These are phyloP conservation scores for Thielaviopsis ethacetica DNA, from an alignment of 2,329 filamentous ascomycete genomes.

Conservation along the genomic window DNA sequence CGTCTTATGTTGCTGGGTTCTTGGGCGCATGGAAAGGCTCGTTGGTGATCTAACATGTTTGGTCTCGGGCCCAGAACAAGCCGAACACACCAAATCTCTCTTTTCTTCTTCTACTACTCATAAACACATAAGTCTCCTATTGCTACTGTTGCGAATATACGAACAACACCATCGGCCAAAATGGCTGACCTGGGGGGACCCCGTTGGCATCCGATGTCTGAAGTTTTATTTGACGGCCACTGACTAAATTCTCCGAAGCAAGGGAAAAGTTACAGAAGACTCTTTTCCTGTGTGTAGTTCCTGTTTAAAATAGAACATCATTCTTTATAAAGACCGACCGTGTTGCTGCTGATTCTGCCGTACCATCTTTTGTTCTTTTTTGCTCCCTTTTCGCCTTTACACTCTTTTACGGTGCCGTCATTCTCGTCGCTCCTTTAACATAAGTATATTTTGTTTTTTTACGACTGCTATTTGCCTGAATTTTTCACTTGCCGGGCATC, in stretches of 20 bases:
- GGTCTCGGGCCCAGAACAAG: background rate
- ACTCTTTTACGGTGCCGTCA: background rate
- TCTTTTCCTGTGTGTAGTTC: background rate
- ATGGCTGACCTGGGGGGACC: background rate
- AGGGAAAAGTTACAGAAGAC: background rate
- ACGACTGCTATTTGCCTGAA: background rate
- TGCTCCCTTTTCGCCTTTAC: background rate
- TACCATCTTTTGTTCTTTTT: background rate
- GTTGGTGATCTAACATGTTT: background rate
- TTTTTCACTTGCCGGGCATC: background rate
- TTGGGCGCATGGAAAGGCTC: background rate
- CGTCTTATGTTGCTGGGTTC: background rate
- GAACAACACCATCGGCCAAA: background rate
- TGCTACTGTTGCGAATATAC: too few relatives aligned
- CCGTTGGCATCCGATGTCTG: background rate
- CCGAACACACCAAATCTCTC: background rate
- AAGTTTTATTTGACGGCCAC: background rate
- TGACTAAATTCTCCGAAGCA: constrained; percentile 1
- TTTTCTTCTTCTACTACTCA: background rate
- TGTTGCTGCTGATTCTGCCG: background rate
- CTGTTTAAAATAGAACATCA: background rate
- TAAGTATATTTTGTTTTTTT: background rate
- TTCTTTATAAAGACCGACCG: background rate
- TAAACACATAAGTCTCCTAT: too few relatives aligned
- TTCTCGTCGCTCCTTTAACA: background rate